Conservation (phyloP, 495 filamentous ascomycete genomes). For the Sabuloglossum arenarium region DNA sequence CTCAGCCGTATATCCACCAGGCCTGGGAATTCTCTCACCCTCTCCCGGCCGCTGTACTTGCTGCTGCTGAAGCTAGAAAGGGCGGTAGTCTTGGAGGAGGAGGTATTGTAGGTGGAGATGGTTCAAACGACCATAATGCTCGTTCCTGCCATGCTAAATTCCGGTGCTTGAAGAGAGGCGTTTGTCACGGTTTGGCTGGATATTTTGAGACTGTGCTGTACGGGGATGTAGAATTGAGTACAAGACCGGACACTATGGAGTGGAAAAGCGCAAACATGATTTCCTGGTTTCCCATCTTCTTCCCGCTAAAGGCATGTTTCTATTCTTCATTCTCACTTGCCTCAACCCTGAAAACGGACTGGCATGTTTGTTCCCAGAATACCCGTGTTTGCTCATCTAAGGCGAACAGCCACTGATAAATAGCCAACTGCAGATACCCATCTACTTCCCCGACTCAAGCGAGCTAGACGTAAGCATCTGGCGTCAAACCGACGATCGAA, state of each 20-base stretch:
- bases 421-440: slow-evolving; percentile 70
- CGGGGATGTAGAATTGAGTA: slow-evolving; percentile 65
- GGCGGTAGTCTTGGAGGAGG: slow-evolving; percentile 27
- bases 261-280: slow-evolving; percentile 91
- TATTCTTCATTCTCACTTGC: neutral
- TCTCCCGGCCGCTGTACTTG: slow-evolving; percentile 22
- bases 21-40: slow-evolving; percentile 54
- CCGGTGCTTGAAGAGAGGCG: slow-evolving; percentile 47
- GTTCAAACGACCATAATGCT: slow-evolving; percentile 67
- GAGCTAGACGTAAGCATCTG: slow-evolving; percentile 85
- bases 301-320: slow-evolving; percentile 71
- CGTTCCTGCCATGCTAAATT: slow-evolving; percentile 57
- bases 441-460: slow-evolving; percentile 68
- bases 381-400: too few species aligned
- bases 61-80: slow-evolving; percentile 31
- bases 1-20: slow-evolving; percentile 33
- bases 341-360: too few species aligned
- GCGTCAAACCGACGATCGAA: slow-evolving; percentile 81
- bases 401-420: too few species aligned
- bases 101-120: slow-evolving; percentile 32
- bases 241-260: slow-evolving; percentile 79
- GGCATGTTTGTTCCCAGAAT: too few species aligned
- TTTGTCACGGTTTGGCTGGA: slow-evolving; percentile 77
- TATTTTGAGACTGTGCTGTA: slow-evolving; percentile 95
- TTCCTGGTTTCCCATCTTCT: slow-evolving; percentile 97